Percentiles rank a stretch among this genome's conserved stretches.
Conservation (phyloP, 2,329 filamentous ascomycete genomes). For the Cladophialophora immunda region DNA sequence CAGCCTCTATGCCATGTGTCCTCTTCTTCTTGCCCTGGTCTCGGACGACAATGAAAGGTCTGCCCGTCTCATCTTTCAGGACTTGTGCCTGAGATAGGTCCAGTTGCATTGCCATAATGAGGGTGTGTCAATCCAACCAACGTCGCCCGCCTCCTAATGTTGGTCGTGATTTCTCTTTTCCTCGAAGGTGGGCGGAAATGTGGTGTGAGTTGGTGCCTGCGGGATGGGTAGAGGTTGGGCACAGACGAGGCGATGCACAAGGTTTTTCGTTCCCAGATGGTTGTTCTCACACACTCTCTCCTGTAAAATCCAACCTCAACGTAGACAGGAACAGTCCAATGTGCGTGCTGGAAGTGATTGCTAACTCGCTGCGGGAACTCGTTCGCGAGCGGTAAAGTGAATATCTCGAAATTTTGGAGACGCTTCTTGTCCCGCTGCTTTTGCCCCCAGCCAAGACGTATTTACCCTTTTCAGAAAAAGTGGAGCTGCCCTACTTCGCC, state of each 20-base stretch:
- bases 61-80: constrained; percentile 96
- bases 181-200: neutral
- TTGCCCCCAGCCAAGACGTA: neutral
- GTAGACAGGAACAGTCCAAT: neutral
- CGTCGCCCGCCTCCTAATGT: neutral
- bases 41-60: constrained; percentile 97
- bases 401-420: constrained; percentile 14
- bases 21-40: constrained; percentile 99
- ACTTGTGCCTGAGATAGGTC: constrained; percentile 64
- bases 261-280: neutral
- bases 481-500: neutral
- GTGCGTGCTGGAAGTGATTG: neutral
- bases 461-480: neutral
- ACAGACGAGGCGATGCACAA: neutral
- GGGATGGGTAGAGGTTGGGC: neutral
- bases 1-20: constrained; percentile 93
- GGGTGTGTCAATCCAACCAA: neutral
- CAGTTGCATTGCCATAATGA: constrained; percentile 38
- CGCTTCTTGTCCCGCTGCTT: neutral
- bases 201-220: neutral
- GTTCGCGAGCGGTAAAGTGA: neutral
- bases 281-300: neutral
- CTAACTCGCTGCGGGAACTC: neutral
- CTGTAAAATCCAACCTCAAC: neutral
- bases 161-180: neutral